Base-by-base conservation (phyloP, 2,329 filamentous ascomycete genomes). In the Ceratocystis papillata region DNA sequence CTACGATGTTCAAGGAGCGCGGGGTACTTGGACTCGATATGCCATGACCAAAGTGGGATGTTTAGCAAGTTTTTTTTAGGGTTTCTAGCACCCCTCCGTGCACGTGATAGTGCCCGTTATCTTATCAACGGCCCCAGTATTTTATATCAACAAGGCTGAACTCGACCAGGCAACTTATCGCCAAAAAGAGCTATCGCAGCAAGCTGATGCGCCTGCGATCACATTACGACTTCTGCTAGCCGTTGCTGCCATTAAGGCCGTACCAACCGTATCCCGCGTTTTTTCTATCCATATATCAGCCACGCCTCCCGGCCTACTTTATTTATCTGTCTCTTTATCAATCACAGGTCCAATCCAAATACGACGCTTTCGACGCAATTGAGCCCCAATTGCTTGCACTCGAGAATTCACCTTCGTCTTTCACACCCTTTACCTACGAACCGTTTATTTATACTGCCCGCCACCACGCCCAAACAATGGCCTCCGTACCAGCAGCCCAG, bases 401-500 rank as follows among this genome's bases (percentile, higher is more conserved):
- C 10, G 37, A 12, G 12, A 41, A 41, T 41, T 15, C 10, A 41
- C 8, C 10, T 53, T 53, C 48, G n/a, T 22, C 37, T 41, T 41
- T 41, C 1, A 10, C n/a, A 25, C n/a, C 20, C 8, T 10, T 53
- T 4, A 0, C 48, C 20, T 53, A 22, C 48, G 7, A 41, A 8
- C 10, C 37, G 37, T 15, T 41, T 41, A 5, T 15, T 41, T 4
- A 15, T 15, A 41, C 8, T 41, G 10, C 37, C 37, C 3, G 37
- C 37, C 10, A 15, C 37, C 15, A 30, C 63, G 59, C n/a, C 57
- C 46, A 44, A 48, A 50, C 59, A 30, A 65, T 63, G 22, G 62
- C 67, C 28, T 63, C 69, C 8, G 68, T 57, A 55, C 33, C 64
- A 53, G 20, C 69, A 50, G 53, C 68, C 46, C 81, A 84, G 70